These are phyloP conservation scores for Linnemannia exigua DNA, from an alignment of 192 early-diverging fungal genomes.

Conservation along the genomic window DNA sequence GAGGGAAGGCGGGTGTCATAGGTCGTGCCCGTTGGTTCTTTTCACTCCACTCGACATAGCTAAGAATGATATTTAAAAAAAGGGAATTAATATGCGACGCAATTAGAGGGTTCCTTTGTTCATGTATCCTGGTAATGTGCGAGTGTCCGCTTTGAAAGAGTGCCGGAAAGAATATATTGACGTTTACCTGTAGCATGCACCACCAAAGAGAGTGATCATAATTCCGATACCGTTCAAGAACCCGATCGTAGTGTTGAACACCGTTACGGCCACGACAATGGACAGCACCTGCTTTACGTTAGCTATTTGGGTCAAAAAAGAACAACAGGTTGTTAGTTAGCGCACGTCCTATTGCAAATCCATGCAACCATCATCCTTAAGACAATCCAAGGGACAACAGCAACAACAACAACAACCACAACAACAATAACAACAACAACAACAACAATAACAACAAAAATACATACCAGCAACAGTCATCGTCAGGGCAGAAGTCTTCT, in stretches of 20 bases:
- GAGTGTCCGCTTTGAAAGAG: too few relatives aligned
- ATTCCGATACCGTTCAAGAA: constrained; percentile 71
- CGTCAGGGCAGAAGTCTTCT: constrained; percentile 85
- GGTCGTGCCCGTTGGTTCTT: constrained; percentile 47
- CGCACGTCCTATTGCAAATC: not conserved
- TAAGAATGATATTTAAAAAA: not conserved
- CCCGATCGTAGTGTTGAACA: constrained; percentile 71
- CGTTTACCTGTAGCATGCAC: constrained; percentile 70
- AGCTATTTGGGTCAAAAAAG: constrained; percentile 41
- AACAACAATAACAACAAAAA: not conserved
- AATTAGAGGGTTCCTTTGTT: not conserved
- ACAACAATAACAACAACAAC: not conserved
- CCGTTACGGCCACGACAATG: constrained; percentile 71
- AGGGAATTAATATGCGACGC: not conserved
- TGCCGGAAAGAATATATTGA: too few relatives aligned
- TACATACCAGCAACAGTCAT: constrained; percentile 78
- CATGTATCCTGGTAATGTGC: too few relatives aligned
- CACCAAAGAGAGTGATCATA: constrained; percentile 70
- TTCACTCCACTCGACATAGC: constrained; percentile 43
- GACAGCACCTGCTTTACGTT: constrained; percentile 85
- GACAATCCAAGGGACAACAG: not conserved
- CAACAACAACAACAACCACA: not conserved
- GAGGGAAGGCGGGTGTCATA: constrained; percentile 44
- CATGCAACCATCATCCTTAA: too few relatives aligned
- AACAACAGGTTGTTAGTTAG: not conserved